Conservation (phyloP, 2,329 filamentous ascomycete genomes). For the Diaporthe sp. region DNA sequence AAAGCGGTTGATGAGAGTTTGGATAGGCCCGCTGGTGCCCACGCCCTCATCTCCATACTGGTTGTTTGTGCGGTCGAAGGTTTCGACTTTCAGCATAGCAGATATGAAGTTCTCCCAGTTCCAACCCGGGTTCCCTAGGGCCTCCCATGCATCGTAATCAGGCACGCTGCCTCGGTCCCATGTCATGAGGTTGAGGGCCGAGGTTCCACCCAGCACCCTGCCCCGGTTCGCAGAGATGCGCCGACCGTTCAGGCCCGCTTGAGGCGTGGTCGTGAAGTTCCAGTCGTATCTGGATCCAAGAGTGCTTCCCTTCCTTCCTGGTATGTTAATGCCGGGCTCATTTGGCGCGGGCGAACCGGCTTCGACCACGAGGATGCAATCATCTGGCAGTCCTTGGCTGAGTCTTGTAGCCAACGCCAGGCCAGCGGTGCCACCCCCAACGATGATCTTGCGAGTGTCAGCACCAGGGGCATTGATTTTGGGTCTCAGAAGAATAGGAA, state of each 20-base stretch:
- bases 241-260: conserved; percentile 51
- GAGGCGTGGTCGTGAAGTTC: conserved; percentile 52
- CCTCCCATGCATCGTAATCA: conserved; percentile 67
- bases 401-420: conserved; percentile 61
- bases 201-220: conserved; percentile 70
- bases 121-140: conserved; percentile 69
- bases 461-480: not conserved
- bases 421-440: conserved; percentile 66
- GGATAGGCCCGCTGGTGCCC: not conserved
- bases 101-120: conserved; percentile 53
- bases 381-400: conserved; percentile 48
- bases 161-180: conserved; percentile 56
- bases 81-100: conserved; percentile 20
- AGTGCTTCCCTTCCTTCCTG: conserved; percentile 48
- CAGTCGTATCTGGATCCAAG: conserved; percentile 53
- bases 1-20: conserved; percentile 3
- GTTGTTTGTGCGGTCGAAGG: conserved; percentile 16
- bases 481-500: too few species aligned
- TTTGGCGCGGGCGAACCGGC: conserved; percentile 47
- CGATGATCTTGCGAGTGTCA: conserved; percentile 46
- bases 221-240: conserved; percentile 54
- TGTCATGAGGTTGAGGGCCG: conserved; percentile 69
- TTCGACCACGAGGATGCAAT: conserved; percentile 57
- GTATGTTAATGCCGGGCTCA: conserved; percentile 45
- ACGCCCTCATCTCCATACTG: not conserved